Evolutionary conservation across 306 rosid genomes (phyloP), one percentile per base, ranked within the genome.

Genomic region (Trifolium fragiferum): DNA sequence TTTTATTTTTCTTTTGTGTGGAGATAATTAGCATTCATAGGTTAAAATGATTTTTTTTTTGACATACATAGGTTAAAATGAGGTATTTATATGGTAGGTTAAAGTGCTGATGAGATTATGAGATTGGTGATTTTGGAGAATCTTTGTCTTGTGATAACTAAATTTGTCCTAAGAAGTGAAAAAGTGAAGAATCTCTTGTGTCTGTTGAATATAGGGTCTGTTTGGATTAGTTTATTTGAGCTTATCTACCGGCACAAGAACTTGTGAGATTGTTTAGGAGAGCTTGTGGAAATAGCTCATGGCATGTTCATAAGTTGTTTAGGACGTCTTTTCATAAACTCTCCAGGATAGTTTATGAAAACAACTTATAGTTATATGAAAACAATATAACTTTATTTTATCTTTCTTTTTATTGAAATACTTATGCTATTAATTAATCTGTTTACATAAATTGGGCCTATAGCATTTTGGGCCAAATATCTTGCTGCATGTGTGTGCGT

Each of bases 1-100:
- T 70, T 79, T 71, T 66, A 58, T 72, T 68, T 71, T 76, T 46
- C 27, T 70, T 14, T 8, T 64, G 72, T 59, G 11, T 60, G 19
- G 62, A 66, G 53, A 19, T 33, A 66, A 18, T 67, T 33, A 65
- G 40, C 55, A 9, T 55, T 2, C 53, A 66, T 18, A 30, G 75
- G 23, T 47, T 70, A 15, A 40, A 68, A 33, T 73, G 65, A 43
- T 16, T 13, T n/a, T n/a, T n/a, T n/a, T n/a, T n/a, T n/a, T n/a
- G n/a, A n/a, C 55, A 9, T 55, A 1, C 53, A 66, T 18, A 30
- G 75, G 23, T 47, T 70, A 15, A 40, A 68, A 33, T 73, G 65
- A 43, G 13, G n/a, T n/a, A n/a, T n/a, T n/a, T n/a, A n/a, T n/a
- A n/a, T 13, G 64, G 46, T 37, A 13, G 35, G 30, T 46, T 19